Base-by-base conservation (phyloP, 129 eudicot genomes). In the Escallonia rubra region DNA sequence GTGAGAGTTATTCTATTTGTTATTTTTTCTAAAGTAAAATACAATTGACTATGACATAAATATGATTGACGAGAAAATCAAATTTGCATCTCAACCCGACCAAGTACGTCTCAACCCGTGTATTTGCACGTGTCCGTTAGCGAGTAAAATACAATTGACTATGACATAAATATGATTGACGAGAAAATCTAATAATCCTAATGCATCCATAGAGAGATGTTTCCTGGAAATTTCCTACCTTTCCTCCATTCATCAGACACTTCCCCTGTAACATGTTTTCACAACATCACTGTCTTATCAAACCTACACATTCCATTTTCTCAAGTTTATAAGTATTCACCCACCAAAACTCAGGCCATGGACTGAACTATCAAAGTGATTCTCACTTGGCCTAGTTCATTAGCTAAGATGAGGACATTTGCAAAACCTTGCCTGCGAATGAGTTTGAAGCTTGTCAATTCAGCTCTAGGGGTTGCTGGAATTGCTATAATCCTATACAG, bases 381-480 rank as follows among this genome's bases (percentile, higher is more conserved):
- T 46, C 16, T 47, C 63, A 72, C n/a, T 55, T 40, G 53, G 13
- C 44, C 2, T 38, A 3, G 23, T 41, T 10, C n/a, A 23, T 46
- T n/a, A 3, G 15, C 41, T 23, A 47, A 72, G 69, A 70, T 63
- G 72, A 59, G 12, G 51, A 70, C 23, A 59, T 12, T 48, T 14
- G 41, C 51, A 59, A 75, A 66, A 53, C 61, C 46, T 2, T 59
- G 72, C 23, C 38, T 66, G 38, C 58, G 12, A 51, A 4, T 48
- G 5, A 47, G 59, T 41, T 62, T 81, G 59, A 76, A 76, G 49
- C 40, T 76, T n/a, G 67, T 66, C 13, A 81, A 81, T 47, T 58
- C 66, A 3, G 0, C 43, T 4, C 53, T 72, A n/a, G 82, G 74
- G 12, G 8, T 64, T 4, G 41, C 48, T 12, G 76, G 79, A 16